Evolutionary conservation across 2,329 filamentous ascomycete genomes (phyloP), one percentile per base, ranked within the genome.

Genomic region (Pleomassaria siparia): DNA sequence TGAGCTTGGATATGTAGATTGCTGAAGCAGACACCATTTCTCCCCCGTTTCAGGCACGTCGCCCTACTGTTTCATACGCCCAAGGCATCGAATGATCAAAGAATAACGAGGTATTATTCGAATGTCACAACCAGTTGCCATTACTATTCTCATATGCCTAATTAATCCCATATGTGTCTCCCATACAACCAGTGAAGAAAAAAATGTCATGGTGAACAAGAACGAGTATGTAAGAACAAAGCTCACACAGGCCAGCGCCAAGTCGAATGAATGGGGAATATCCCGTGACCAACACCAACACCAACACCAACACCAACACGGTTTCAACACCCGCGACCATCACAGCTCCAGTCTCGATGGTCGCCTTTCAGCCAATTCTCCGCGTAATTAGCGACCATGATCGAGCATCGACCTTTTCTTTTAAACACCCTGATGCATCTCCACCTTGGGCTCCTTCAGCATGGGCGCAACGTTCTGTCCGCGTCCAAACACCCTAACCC

Each of bases 361-460:
- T 51, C 20, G 45, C 32, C n/a, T n/a, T 29, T 29, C 25, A 7
- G 7, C 25, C 25, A 26, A 7, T 7, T 26, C 25, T 12, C 25
- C 25, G 7, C 25, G 7, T 12, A n/a, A n/a, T 26, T 26, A 26
- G 25, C 25, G n/a, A n/a, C 25, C 25, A 26, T 26, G 12, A 26
- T 26, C 11, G 39, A 29, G 7, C 45, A 24, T 51, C 42, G 28
- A 41, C 32, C 37, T 15, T n/a, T n/a, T n/a, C n/a, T n/a, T n/a
- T 24, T 28, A 75, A 9, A 73, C 71, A 16, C 69, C 71, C 58
- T 74, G 71, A 39, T 69, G 66, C 64, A 75, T 71, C 53, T 71
- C 69, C 18, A 71, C 63, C 51, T 69, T 58, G 2, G 59, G 49
- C 41, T 58, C 56, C 33, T 43, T 51, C 12, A 39, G 55, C 44